Base-by-base conservation (phyloP, 495 filamentous ascomycete species). In the Xylaria grammica region DNA sequence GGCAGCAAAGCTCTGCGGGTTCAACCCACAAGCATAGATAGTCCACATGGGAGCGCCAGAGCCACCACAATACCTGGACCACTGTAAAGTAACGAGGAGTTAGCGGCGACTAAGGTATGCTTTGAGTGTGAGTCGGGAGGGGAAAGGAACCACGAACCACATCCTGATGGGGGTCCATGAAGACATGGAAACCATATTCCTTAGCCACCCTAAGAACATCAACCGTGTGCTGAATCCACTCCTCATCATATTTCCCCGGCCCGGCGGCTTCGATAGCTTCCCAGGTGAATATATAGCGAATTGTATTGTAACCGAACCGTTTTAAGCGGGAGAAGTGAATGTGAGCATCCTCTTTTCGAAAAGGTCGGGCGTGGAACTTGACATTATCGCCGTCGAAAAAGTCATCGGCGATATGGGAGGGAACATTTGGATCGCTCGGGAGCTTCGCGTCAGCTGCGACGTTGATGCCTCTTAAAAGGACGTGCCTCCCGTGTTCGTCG, bases 11-110 rank as follows among this genome's bases (percentile, higher is more conserved):
- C 83, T 85, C 70, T 85, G 82, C 3, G 96, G 95, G 68, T 99
- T 91, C 26, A 99, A 78, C 8, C 95, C 95, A 51, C 90, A 92
- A 1, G 95, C 95, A 77, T 98, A 98, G 0, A 99, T 75, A 22
- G 95, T 99, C 95, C 95, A 99, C 87, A 97, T 91, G 0, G 95
- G 95, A 10, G 95, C 96, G 30, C 95, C 95, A 26, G 95, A 98
- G 19, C 95, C 95, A 40, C 95, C 95, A 15, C 90, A 91, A 57
- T 96, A 93, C 53, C 95, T 81, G 44, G 95, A 98, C 95, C 95
- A 99, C 89, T 92, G 65, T 20, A 20, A 24, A 32, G 50, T 27
- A 32, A 36, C n/a, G 75, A 60, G 56, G 24, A 32, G 45, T 74
- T 19, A 72, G 68, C n/a, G n/a, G n/a, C n/a, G n/a, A n/a, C n/a